These are phyloP conservation scores for Malus orientalis DNA, from an alignment of 306 rosid genomes.

Conservation along the genomic window DNA sequence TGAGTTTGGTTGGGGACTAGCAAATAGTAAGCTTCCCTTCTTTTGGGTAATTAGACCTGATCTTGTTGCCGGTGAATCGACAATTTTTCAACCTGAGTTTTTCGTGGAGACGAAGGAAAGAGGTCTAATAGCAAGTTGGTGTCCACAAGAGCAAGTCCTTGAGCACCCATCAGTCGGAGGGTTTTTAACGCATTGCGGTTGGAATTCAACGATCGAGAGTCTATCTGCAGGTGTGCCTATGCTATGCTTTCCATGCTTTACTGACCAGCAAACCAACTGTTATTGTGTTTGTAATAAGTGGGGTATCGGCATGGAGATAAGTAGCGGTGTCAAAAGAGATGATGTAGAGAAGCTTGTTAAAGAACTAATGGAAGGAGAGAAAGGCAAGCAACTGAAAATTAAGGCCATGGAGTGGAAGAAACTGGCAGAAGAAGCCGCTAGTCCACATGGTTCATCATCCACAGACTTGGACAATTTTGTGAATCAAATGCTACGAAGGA, in stretches of 20 bases:
- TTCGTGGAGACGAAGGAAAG: neutral
- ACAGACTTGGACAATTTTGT: neutral
- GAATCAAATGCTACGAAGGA: neutral
- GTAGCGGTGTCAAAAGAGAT: neutral
- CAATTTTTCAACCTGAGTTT: neutral
- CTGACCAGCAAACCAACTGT: neutral
- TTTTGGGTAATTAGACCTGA: conserved; percentile 13
- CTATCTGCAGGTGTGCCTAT: neutral
- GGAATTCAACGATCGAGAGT: conserved; percentile 13
- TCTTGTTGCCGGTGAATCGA: neutral
- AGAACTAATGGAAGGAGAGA: neutral
- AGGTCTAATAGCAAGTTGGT: conserved; percentile 11
- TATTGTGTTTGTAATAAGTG: neutral
- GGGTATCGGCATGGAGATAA: neutral
- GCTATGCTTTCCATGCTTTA: neutral
- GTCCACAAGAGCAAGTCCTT: conserved; percentile 10
- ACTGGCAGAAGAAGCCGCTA: neutral
- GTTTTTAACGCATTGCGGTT: conserved; percentile 5
- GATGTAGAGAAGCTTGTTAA: neutral
- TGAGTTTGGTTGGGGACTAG: conserved; percentile 13
- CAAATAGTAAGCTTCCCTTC: conserved; percentile 1
- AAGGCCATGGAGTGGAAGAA: neutral
- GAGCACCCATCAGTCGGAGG: conserved; percentile 4
- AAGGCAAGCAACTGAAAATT: neutral
- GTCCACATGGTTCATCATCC: neutral